phyloP scores from a whole-genome alignment of 176 grass and related monocot genomes.

The Dendrocalamus sinicus region DNA sequence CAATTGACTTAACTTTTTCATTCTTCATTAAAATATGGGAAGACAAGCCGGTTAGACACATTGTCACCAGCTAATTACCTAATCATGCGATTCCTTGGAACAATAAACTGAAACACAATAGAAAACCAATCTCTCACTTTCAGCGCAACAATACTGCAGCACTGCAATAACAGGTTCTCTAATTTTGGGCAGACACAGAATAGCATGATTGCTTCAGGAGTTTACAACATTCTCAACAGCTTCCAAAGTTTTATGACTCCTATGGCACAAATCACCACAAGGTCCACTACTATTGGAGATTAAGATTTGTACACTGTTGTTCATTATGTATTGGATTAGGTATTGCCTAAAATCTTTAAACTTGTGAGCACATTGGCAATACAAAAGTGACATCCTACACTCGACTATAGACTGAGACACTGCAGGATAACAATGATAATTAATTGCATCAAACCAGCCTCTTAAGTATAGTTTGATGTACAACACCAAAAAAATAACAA shows the following conservation, averaged over 20 bases:
- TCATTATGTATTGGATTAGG: background rate
- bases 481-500: background rate
- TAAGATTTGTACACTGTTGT: background rate
- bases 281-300: background rate
- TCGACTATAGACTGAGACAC: slow-evolving; percentile 3
- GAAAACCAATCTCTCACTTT: background rate
- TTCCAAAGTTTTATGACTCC: background rate
- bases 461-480: background rate
- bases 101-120: slow-evolving; percentile 4
- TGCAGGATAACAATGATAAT: background rate
- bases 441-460: background rate
- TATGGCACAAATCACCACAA: background rate
- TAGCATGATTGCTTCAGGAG: background rate
- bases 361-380: background rate
- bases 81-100: background rate
- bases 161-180: background rate
- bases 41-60: background rate
- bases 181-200: slow-evolving; percentile 8
- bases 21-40: background rate
- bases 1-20: background rate
- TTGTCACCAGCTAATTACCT: background rate
- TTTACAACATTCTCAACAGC: slow-evolving; percentile 7
- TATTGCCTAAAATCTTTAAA: background rate
- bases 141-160: background rate
- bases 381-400: slow-evolving; percentile 14